phyloP scores from a whole-genome alignment of 225 moss, liverwort and hornwort species.

The Antitrichia curtipendula region DNA sequence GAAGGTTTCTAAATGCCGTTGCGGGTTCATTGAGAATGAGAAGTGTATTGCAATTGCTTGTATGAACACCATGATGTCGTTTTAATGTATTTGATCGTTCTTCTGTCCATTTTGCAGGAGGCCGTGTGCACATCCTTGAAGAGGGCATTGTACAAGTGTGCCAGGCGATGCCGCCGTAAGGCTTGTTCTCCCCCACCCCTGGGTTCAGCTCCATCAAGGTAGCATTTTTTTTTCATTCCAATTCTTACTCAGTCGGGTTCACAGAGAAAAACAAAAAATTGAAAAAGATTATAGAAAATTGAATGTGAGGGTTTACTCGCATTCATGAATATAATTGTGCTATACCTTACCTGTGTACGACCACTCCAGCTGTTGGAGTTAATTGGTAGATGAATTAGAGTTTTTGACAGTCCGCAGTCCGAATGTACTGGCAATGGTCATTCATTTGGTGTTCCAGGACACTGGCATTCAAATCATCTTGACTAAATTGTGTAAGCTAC shows the following conservation, averaged over 20 bases:
- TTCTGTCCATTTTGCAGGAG: conserved; percentile 2
- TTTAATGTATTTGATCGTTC: too few species aligned
- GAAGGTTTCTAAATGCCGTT: background rate
- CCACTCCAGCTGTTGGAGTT: background rate
- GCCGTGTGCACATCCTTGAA: conserved; percentile 40
- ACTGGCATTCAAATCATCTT: background rate
- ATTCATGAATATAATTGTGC: background rate
- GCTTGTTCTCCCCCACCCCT: background rate
- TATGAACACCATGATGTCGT: background rate
- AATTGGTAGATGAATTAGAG: background rate
- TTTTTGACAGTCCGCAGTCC: background rate
- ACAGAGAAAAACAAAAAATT: background rate
- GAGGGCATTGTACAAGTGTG: conserved; percentile 36
- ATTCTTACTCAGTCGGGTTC: background rate
- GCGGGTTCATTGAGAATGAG: background rate
- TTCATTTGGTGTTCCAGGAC: too few species aligned
- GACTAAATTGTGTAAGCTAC: background rate
- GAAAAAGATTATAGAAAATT: background rate
- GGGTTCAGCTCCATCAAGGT: conserved; percentile 24
- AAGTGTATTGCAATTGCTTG: background rate
- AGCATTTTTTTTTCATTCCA: background rate
- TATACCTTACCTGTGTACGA: background rate
- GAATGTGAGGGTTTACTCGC: background rate
- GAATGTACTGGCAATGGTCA: background rate
- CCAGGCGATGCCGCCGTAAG: conserved; percentile 34